phyloP scores from a whole-genome alignment of 1,284 basidiomycete species.

The Irpex sp. region DNA sequence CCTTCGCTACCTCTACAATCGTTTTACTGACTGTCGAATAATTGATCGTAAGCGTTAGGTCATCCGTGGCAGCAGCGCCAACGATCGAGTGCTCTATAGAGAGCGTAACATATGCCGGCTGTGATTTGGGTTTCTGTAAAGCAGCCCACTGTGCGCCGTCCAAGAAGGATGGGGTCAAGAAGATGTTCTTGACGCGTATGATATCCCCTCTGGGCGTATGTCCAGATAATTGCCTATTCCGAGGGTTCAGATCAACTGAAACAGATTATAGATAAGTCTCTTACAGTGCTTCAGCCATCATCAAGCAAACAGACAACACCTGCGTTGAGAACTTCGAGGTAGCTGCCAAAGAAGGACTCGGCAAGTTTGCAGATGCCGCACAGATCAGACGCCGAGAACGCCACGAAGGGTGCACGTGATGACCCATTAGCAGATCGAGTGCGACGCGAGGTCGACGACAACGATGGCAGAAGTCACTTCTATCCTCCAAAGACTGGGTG shows the following conservation, averaged over 20 bases:
- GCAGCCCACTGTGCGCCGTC: conserved; percentile 54
- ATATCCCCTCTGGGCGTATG: conserved; percentile 35
- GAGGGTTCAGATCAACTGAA: neutral
- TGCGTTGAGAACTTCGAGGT: too few species aligned
- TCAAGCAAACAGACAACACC: neutral
- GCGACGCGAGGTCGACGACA: conserved; percentile 3
- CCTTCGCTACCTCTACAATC: conserved; percentile 34
- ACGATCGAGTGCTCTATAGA: conserved; percentile 64
- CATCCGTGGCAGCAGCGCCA: conserved; percentile 61
- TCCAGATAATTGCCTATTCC: conserved; percentile 12
- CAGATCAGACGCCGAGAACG: neutral
- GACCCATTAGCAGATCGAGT: neutral
- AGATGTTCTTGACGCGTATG: conserved; percentile 59
- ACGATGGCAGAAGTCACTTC: conserved; percentile 47
- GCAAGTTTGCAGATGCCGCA: neutral
- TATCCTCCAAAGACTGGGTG: conserved; percentile 75
- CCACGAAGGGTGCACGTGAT: conserved; percentile 7
- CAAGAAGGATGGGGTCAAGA: conserved; percentile 45
- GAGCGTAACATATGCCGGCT: conserved; percentile 69
- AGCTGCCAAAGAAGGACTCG: neutral
- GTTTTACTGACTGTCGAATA: conserved; percentile 58
- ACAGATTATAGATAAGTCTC: neutral
- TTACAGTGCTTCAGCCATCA: neutral
- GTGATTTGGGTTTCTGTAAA: conserved; percentile 42
- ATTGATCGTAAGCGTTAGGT: conserved; percentile 66